Percentiles rank a stretch among this genome's conserved stretches.
Evolutionary conservation across 345 rosid species (phyloP).

Genomic region (Abelmoschus esculentus): DNA sequence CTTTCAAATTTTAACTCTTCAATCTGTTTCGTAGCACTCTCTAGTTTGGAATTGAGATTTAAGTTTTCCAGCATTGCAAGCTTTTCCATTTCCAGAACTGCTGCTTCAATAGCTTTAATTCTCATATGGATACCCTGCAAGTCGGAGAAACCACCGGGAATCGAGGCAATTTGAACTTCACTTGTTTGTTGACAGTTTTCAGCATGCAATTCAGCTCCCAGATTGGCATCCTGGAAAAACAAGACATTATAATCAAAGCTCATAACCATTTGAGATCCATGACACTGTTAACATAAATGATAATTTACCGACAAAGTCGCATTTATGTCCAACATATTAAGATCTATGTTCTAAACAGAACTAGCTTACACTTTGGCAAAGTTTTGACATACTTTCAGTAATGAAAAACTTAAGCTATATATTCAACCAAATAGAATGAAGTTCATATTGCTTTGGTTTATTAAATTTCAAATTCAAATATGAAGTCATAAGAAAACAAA

Average conservation of each 20-base stretch:
- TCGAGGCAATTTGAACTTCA: constrained; percentile 19
- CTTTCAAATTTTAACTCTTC: constrained; percentile 38
- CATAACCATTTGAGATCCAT: not conserved
- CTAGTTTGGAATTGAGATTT: constrained; percentile 48
- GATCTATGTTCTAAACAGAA: not conserved
- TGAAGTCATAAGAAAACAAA: constrained; percentile 1
- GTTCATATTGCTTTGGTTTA: not conserved
- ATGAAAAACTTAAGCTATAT: not conserved
- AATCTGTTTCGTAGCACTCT: constrained; percentile 41
- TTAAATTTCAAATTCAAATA: not conserved
- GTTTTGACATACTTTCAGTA: constrained; percentile 3
- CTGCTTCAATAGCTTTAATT: constrained; percentile 58
- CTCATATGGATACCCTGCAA: constrained; percentile 50
- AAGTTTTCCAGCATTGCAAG: constrained; percentile 43
- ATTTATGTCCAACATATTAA: not conserved
- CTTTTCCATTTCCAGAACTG: constrained; percentile 54
- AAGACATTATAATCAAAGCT: not conserved
- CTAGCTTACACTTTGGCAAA: not conserved
- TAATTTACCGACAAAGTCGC: not conserved
- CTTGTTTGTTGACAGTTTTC: constrained; percentile 27
- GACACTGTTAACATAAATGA: not conserved
- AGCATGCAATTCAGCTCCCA: constrained; percentile 14
- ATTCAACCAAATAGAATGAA: constrained; percentile 1
- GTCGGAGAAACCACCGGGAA: constrained; percentile 28
- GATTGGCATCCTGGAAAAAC: constrained; percentile 36